phyloP scores from a whole-genome alignment of 768 basidiomycete species.

The Melanogaster broomeanus region DNA sequence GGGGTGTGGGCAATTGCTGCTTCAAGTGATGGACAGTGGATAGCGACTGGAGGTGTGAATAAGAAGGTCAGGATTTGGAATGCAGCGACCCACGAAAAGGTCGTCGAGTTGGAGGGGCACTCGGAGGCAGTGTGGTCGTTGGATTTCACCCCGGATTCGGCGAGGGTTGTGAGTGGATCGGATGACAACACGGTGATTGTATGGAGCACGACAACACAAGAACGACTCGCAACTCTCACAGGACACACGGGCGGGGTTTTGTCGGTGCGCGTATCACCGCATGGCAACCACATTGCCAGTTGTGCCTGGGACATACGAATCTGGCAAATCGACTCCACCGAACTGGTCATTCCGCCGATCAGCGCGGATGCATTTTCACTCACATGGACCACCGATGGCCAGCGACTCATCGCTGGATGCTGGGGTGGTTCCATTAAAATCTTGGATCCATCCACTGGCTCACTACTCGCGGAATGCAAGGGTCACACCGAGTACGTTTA shows the following conservation, averaged over 20 bases:
- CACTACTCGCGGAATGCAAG: background rate
- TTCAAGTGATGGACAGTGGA: no score
- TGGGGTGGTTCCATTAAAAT: conserved; percentile 14
- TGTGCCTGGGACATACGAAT: background rate
- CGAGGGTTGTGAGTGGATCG: background rate
- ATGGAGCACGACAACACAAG: background rate
- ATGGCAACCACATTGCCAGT: background rate
- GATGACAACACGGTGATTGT: background rate
- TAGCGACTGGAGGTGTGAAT: no score
- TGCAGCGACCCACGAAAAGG: background rate
- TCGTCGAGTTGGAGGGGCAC: background rate
- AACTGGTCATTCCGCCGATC: background rate
- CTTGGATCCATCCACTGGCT: conserved; percentile 11
- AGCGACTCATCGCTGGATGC: conserved; percentile 15
- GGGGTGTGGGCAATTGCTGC: no score
- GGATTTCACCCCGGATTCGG: no score
- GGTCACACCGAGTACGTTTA: conserved; percentile 21
- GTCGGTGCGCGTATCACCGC: background rate
- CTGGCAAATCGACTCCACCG: background rate
- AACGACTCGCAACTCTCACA: background rate
- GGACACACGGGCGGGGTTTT: background rate
- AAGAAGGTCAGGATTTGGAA: background rate
- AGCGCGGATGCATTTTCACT: background rate
- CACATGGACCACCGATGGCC: background rate
- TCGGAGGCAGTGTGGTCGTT: background rate